Evolutionary conservation across 2,329 filamentous ascomycete genomes (phyloP).

Genomic region (Epichloe brachyelytri): DNA sequence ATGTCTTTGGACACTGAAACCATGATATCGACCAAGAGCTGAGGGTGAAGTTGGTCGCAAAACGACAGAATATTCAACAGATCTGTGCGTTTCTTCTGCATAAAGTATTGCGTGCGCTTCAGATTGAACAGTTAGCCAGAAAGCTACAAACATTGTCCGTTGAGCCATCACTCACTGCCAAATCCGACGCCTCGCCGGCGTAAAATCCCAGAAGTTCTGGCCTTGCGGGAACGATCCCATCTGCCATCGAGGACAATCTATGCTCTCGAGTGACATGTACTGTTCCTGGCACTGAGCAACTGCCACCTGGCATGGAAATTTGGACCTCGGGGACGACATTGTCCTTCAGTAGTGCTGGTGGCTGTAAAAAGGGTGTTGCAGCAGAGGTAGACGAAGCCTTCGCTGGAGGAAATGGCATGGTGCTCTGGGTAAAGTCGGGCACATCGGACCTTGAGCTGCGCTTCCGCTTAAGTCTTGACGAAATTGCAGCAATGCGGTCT

Average conservation of each 20-base stretch:
- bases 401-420: constrained; percentile 16
- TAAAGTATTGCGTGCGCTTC: constrained; percentile 28
- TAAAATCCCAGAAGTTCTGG: constrained; percentile 26
- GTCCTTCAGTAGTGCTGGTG: neutral
- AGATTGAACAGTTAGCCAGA: neutral
- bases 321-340: neutral
- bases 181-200: constrained; percentile 20
- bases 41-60: constrained; percentile 27
- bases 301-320: constrained; percentile 4
- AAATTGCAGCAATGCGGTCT: neutral
- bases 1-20: constrained; percentile 30
- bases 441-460: constrained; percentile 8
- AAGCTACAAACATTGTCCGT: neutral
- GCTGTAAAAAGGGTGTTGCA: neutral
- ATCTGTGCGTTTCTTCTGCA: constrained; percentile 22
- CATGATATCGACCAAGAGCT: constrained; percentile 28
- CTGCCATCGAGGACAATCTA: constrained; percentile 20
- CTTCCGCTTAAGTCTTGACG: constrained; percentile 17
- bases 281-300: constrained; percentile 7
- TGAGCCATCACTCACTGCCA: constrained; percentile 18
- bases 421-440: constrained; percentile 20
- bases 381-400: neutral
- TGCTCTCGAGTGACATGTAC: constrained; percentile 19
- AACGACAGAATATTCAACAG: constrained; percentile 27
- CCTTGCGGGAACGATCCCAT: constrained; percentile 21